Evolutionary conservation across 2,329 filamentous ascomycete species (phyloP).

Genomic region (Blastomyces silverae): DNA sequence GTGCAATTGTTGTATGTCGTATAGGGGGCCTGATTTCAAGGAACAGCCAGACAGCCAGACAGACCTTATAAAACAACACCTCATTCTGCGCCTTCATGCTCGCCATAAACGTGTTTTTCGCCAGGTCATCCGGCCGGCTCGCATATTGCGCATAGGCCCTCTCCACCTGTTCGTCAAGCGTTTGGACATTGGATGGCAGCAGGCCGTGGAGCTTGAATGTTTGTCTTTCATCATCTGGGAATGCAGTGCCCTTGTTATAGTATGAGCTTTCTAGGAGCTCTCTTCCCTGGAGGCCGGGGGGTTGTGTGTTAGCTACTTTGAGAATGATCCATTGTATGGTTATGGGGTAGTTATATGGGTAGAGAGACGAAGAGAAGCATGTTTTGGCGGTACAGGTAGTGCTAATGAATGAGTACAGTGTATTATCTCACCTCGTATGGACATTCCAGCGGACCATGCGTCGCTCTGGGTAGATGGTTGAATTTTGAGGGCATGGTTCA

Average conservation of each 20-base stretch:
- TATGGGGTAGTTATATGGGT: too few relatives aligned
- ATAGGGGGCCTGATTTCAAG: too few relatives aligned
- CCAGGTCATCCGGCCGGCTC: constrained; percentile 55
- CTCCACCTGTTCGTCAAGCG: constrained; percentile 65
- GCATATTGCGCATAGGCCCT: constrained; percentile 76
- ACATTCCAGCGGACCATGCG: constrained; percentile 29
- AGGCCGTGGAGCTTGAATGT: constrained; percentile 66
- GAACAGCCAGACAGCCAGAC: constrained; percentile 18
- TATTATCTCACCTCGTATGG: constrained; percentile 24
- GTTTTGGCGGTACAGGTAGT: background rate
- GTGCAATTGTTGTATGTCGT: too few relatives aligned
- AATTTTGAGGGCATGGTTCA: constrained; percentile 24
- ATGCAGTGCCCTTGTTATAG: constrained; percentile 80
- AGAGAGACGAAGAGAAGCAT: background rate
- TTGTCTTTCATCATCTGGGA: constrained; percentile 60
- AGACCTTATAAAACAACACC: constrained; percentile 69
- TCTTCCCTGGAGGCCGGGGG: constrained; percentile 35
- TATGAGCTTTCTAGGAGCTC: constrained; percentile 58
- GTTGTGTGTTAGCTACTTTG: background rate
- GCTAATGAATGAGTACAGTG: background rate
- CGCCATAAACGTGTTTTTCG: constrained; percentile 83
- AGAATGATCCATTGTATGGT: too few relatives aligned
- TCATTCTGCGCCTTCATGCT: constrained; percentile 80
- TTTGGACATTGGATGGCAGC: constrained; percentile 65
- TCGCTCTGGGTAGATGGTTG: constrained; percentile 29